A percentile compares a stretch with the other conserved stretches of the same genome.
phyloP scores from a whole-genome alignment of 371 early-diverging fungal genomes.

The Actinomucor elegans region DNA sequence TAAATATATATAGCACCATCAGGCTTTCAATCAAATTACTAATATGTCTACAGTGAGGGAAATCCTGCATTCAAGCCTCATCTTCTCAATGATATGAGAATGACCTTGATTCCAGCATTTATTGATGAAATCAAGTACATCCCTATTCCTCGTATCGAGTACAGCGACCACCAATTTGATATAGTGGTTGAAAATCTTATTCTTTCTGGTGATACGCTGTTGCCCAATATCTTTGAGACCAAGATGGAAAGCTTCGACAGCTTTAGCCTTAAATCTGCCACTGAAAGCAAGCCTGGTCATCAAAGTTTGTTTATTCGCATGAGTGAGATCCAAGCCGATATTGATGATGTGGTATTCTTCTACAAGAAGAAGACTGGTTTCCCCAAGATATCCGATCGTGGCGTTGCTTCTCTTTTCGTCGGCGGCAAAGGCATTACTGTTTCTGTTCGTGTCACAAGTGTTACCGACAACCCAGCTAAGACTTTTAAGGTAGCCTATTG shows the following conservation, averaged over 20 bases:
- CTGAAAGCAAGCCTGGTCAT: constrained; percentile 44
- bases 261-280: constrained; percentile 34
- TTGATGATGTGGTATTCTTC: constrained; percentile 56
- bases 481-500: constrained; percentile 36
- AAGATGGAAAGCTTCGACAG: constrained; percentile 38
- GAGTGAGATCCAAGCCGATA: constrained; percentile 34
- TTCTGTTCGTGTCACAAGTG: constrained; percentile 30
- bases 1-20: constrained; percentile 13
- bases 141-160: constrained; percentile 67
- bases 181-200: constrained; percentile 55
- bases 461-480: constrained; percentile 29
- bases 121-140: constrained; percentile 61
- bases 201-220: constrained; percentile 50
- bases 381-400: constrained; percentile 56
- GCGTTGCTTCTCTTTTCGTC: constrained; percentile 50
- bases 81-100: constrained; percentile 55
- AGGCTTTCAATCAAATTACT: not conserved
- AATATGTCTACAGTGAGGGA: constrained; percentile 32
- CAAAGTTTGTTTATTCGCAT: constrained; percentile 31
- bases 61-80: constrained; percentile 59
- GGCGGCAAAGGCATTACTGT: constrained; percentile 58
- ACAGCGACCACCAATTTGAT: constrained; percentile 55
- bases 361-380: constrained; percentile 63
- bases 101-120: constrained; percentile 49
- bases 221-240: constrained; percentile 60